Conservation (phyloP, 495 filamentous ascomycete genomes). For the Talaromyces trachyspermus region DNA sequence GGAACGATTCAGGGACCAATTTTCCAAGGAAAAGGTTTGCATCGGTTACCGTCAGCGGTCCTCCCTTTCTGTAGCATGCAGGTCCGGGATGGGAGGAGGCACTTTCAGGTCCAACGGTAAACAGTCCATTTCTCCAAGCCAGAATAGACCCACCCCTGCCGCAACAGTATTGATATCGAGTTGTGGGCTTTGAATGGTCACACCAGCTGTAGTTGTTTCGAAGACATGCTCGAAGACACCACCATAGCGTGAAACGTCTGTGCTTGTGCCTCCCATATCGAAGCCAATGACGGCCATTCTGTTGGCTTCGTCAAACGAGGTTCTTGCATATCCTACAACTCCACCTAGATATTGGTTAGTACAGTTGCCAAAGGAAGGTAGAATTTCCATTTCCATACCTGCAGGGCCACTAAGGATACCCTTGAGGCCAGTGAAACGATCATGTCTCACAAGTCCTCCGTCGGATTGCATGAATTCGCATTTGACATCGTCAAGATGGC, state of each 20-base stretch:
- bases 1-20: slow-evolving; percentile 88
- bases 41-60: slow-evolving; percentile 90
- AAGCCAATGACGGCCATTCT: slow-evolving; percentile 87
- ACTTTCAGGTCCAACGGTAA: slow-evolving; percentile 90
- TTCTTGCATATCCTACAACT: slow-evolving; percentile 90
- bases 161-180: slow-evolving; percentile 98
- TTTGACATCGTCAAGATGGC: slow-evolving; percentile 37
- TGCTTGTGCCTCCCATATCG: slow-evolving; percentile 94
- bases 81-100: slow-evolving; percentile 90
- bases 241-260: slow-evolving; percentile 89
- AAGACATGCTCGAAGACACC: slow-evolving; percentile 95
- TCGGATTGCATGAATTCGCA: slow-evolving; percentile 53
- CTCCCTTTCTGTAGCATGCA: slow-evolving; percentile 91
- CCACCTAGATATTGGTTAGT: slow-evolving; percentile 89
- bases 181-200: slow-evolving; percentile 91
- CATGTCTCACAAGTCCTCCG: slow-evolving; percentile 46
- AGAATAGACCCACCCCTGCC: slow-evolving; percentile 87
- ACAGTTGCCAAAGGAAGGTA: no score
- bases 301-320: slow-evolving; percentile 79
- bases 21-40: slow-evolving; percentile 87
- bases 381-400: slow-evolving; percentile 69
- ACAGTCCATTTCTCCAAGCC: slow-evolving; percentile 85
- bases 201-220: slow-evolving; percentile 91
- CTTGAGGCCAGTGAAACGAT: slow-evolving; percentile 48
- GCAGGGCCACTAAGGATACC: slow-evolving; percentile 56